Conservation (phyloP, 2,329 filamentous ascomycete species). For the Diplocarpon mali region DNA sequence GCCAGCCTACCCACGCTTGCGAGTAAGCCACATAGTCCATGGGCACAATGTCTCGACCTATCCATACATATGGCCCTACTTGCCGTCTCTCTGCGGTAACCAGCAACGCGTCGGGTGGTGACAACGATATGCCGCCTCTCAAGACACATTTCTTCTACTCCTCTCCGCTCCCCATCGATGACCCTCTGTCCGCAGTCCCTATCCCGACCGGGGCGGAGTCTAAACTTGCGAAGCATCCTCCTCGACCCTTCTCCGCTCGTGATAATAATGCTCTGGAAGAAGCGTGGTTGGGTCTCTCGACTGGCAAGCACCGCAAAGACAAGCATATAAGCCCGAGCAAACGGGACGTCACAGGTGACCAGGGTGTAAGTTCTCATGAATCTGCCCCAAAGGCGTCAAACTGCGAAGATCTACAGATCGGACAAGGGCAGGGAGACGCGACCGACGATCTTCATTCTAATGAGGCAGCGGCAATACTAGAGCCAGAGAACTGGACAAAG, state of each 20-base stretch:
- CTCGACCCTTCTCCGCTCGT: constrained; percentile 66
- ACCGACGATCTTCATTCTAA: neutral
- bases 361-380: constrained; percentile 13
- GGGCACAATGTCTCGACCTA: constrained; percentile 21
- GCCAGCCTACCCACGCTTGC: neutral
- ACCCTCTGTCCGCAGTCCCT: constrained; percentile 62
- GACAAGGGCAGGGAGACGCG: constrained; percentile 1
- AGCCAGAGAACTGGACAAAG: neutral
- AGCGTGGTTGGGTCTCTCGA: constrained; percentile 57
- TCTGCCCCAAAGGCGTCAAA: constrained; percentile 12
- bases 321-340: constrained; percentile 16
- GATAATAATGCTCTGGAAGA: constrained; percentile 74
- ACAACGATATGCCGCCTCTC: constrained; percentile 43
- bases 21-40: neutral
- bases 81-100: constrained; percentile 22
- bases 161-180: constrained; percentile 73
- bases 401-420: constrained; percentile 4
- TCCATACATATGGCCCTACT: constrained; percentile 25
- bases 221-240: constrained; percentile 44
- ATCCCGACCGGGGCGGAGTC: constrained; percentile 40
- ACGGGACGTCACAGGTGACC: neutral
- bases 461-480: too few relatives aligned
- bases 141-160: constrained; percentile 76
- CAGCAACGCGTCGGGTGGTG: constrained; percentile 18
- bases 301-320: constrained; percentile 36